phyloP scores from a whole-genome alignment of 768 basidiomycete species.

The Chalciporus piperatus region DNA sequence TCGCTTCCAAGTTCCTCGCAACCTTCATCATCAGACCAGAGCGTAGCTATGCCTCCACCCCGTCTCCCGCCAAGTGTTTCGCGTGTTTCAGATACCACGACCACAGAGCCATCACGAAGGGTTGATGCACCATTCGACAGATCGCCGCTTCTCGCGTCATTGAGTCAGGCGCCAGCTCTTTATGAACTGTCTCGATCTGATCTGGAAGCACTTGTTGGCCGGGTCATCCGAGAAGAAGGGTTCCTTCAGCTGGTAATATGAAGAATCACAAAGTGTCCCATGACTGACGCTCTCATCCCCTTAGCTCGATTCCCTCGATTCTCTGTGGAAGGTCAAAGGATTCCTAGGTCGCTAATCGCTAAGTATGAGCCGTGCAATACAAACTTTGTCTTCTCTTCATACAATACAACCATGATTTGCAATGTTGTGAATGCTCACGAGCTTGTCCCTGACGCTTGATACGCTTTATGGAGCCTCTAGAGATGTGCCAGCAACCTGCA shows the following conservation, averaged over 20 bases:
- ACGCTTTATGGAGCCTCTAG: constrained; percentile 32
- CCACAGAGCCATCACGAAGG: constrained; percentile 7
- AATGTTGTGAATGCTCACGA: background rate
- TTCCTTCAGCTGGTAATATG: constrained; percentile 67
- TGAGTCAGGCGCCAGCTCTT: constrained; percentile 46
- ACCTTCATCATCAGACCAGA: constrained; percentile 26
- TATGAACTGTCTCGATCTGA: constrained; percentile 50
- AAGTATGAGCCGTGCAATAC: background rate
- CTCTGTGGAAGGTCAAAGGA: constrained; percentile 51
- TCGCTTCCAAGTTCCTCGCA: constrained; percentile 35
- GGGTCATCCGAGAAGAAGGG: constrained; percentile 71
- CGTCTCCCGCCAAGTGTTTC: constrained; percentile 22
- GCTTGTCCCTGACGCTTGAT: background rate
- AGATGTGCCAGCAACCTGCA: constrained; percentile 53
- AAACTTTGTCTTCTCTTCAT: background rate
- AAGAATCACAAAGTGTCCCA: background rate
- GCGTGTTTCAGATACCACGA: constrained; percentile 2
- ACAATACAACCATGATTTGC: background rate
- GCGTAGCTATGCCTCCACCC: constrained; percentile 30
- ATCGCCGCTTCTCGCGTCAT: constrained; percentile 34
- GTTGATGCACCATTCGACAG: constrained; percentile 5
- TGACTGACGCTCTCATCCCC: constrained; percentile 14
- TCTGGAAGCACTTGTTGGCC: constrained; percentile 56
- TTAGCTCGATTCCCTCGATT: constrained; percentile 54
- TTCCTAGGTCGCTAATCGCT: constrained; percentile 26